These are phyloP conservation scores for Hevea brasiliensis DNA, from an alignment of 345 rosid species.

Conservation along the genomic window DNA sequence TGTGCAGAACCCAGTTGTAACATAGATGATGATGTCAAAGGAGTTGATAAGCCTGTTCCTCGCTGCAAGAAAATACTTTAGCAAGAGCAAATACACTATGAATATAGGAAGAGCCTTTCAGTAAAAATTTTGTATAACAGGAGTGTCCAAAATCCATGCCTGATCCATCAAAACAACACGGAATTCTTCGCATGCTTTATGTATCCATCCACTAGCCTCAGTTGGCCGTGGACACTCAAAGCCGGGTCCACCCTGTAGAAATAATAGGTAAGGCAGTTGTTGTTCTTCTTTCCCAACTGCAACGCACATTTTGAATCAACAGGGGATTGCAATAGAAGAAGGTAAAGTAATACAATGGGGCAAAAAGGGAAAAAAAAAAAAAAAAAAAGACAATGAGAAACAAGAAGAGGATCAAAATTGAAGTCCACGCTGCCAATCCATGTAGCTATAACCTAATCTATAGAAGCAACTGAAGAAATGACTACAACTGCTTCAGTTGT, in stretches of 20 bases:
- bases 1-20: slow-evolving; percentile 64
- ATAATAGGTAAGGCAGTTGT: slow-evolving; percentile 68
- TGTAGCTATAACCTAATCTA: not conserved
- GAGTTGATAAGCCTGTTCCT: slow-evolving; percentile 93
- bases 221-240: slow-evolving; percentile 84
- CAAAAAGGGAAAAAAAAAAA: too few species aligned
- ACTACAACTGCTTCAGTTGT: not conserved
- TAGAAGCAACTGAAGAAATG: not conserved
- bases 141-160: slow-evolving; percentile 40
- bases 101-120: not conserved
- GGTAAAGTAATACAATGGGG: too few species aligned
- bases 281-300: slow-evolving; percentile 82
- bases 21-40: slow-evolving; percentile 84
- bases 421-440: not conserved
- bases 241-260: slow-evolving; percentile 94
- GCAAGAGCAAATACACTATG: not conserved
- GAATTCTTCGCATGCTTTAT: slow-evolving; percentile 81
- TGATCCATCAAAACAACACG: slow-evolving; percentile 90
- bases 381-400: not conserved
- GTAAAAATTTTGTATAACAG: not conserved
- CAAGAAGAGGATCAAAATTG: not conserved
- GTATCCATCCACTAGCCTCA: slow-evolving; percentile 82
- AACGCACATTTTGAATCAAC: slow-evolving; percentile 17
- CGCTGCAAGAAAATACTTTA: slow-evolving; percentile 51
- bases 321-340: not conserved